Percentiles rank a stretch among this genome's conserved stretches.
These are phyloP conservation scores for Cladophialophora yegresii DNA, from an alignment of 2,329 filamentous ascomycete genomes.

Conservation along the genomic window DNA sequence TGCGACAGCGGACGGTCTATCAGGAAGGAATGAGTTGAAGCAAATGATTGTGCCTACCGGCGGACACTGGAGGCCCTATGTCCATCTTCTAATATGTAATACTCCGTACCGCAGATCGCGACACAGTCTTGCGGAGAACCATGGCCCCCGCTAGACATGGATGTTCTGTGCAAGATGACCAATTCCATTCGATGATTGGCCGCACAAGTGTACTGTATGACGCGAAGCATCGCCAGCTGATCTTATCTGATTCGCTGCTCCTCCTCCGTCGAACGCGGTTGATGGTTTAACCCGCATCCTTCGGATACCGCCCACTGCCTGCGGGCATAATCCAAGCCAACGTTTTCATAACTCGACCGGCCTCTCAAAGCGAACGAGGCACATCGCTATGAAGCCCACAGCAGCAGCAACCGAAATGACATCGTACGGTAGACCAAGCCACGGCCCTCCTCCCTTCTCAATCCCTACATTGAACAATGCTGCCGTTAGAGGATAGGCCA, in stretches of 20 bases:
- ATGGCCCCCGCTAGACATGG: slow-evolving; percentile 14
- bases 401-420: slow-evolving; percentile 17
- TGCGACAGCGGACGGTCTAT: neutral
- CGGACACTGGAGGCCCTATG: slow-evolving; percentile 1
- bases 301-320: neutral
- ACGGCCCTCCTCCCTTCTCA: slow-evolving; percentile 46
- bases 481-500: slow-evolving; percentile 52
- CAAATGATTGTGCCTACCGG: neutral
- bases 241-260: neutral
- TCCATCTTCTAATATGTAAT: neutral
- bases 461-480: slow-evolving; percentile 52
- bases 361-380: slow-evolving; percentile 21
- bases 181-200: neutral
- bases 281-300: neutral
- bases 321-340: neutral
- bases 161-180: neutral
- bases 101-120: neutral
- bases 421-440: slow-evolving; percentile 53
- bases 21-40: neutral
- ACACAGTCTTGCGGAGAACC: slow-evolving; percentile 5
- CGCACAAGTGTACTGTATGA: neutral
- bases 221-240: neutral
- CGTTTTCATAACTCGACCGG: slow-evolving; percentile 8
- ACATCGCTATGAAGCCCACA: slow-evolving; percentile 14
- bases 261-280: neutral